Conservation (phyloP, 768 basidiomycete genomes). For the Calocybe indica region DNA sequence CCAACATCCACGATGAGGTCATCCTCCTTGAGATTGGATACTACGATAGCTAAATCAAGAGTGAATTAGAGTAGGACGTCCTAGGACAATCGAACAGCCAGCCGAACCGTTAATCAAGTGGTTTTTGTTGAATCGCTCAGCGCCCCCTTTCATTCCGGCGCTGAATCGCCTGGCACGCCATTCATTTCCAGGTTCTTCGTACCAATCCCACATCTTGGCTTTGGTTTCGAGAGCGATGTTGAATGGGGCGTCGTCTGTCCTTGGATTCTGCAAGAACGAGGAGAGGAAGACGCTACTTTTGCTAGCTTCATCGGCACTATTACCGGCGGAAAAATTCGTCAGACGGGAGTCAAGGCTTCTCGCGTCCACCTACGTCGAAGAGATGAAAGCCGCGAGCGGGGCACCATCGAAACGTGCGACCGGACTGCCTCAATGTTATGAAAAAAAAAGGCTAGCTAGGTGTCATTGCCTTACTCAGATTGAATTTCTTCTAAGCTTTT, state of each 20-base stretch:
- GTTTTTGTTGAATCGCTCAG: constrained; percentile 12
- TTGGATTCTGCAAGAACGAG: constrained; percentile 13
- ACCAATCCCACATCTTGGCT: constrained; percentile 23
- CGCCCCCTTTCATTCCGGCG: constrained; percentile 17
- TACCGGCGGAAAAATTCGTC: neutral
- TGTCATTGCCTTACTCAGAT: constrained; percentile 21
- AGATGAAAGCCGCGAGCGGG: constrained; percentile 11
- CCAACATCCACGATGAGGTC: constrained; percentile 27
- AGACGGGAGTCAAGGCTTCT: neutral
- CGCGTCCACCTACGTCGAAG: constrained; percentile 5
- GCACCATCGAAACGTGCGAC: constrained; percentile 10
- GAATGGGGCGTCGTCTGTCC: constrained; percentile 13
- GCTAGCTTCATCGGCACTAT: constrained; percentile 18
- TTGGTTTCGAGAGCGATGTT: constrained; percentile 18
- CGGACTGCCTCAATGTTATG: constrained; percentile 9
- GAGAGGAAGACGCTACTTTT: constrained; percentile 11
- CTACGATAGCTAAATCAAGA: constrained; percentile 11
- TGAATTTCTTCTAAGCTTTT: constrained; percentile 20
- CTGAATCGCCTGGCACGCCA: constrained; percentile 19
- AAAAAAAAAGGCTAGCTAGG: neutral
- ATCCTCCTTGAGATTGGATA: constrained; percentile 10
- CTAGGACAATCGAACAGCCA: neutral
- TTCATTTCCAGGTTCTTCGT: constrained; percentile 23
- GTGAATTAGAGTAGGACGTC: neutral
- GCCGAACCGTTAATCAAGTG: constrained; percentile 14